Evolutionary conservation across 345 rosid species (phyloP).

Genomic region (Zanthoxylum bungeanum): DNA sequence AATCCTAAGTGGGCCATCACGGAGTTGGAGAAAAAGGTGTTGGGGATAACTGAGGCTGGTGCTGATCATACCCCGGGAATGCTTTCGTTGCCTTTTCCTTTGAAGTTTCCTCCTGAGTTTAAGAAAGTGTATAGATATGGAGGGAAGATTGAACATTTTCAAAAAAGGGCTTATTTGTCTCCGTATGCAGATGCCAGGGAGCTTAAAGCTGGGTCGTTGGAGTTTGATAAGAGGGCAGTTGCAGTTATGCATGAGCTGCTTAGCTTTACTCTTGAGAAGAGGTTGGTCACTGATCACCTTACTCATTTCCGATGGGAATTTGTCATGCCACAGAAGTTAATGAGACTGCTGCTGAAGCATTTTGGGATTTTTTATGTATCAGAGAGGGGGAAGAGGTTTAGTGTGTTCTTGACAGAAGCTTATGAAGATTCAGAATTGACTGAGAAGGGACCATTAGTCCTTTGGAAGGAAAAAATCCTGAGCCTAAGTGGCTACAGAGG

Average conservation of each 20-base stretch:
- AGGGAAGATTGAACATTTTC: conserved; percentile 83
- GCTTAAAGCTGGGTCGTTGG: conserved; percentile 70
- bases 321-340: conserved; percentile 89
- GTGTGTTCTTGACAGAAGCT: conserved; percentile 79
- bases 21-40: conserved; percentile 66
- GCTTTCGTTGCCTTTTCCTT: conserved; percentile 70
- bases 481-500: conserved; percentile 57
- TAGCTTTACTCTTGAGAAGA: conserved; percentile 83
- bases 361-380: conserved; percentile 86
- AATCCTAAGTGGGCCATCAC: conserved; percentile 80
- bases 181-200: conserved; percentile 76
- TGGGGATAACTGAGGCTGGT: conserved; percentile 33
- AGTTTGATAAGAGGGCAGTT: conserved; percentile 87
- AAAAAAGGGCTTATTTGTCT: conserved; percentile 71
- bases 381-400: conserved; percentile 88
- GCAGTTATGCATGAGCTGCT: conserved; percentile 87
- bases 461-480: conserved; percentile 75
- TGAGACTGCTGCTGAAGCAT: conserved; percentile 90
- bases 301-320: conserved; percentile 78
- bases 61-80: conserved; percentile 52
- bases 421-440: conserved; percentile 66
- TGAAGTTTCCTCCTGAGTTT: conserved; percentile 72
- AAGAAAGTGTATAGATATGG: conserved; percentile 71
- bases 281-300: conserved; percentile 86
- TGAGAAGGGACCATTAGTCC: conserved; percentile 53